A percentile compares a stretch with the other conserved stretches of the same genome.
These are phyloP conservation scores for Candida qinlingensis DNA, from an alignment of 805 yeast genomes.

Conservation along the genomic window DNA sequence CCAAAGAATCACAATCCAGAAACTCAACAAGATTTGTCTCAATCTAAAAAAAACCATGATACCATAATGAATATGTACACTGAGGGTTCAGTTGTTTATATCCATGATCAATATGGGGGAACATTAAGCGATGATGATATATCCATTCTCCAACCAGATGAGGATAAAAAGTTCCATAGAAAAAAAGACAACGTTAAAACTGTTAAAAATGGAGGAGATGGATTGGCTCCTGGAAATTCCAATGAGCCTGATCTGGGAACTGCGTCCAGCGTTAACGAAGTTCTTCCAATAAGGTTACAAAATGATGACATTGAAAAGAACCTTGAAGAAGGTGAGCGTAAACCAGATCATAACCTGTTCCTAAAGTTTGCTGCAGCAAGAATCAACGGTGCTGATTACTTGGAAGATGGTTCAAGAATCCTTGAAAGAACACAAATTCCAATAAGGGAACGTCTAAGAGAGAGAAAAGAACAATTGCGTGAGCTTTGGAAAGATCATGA, in stretches of 20 bases:
- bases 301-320: not conserved
- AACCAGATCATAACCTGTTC: not conserved
- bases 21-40: not conserved
- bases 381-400: not conserved
- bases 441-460: not conserved
- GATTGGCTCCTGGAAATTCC: not conserved
- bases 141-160: constrained; percentile 6
- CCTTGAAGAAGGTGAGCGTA: not conserved
- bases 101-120: constrained; percentile 9
- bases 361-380: not conserved
- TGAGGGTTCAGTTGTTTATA: constrained; percentile 8
- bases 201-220: not conserved
- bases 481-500: constrained; percentile 3
- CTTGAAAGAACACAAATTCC: constrained; percentile 3
- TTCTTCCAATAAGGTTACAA: not conserved
- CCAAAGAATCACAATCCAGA: not conserved
- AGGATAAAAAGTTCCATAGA: not conserved
- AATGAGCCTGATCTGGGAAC: not conserved
- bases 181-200: not conserved
- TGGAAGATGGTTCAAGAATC: not conserved
- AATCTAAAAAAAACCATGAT: not conserved
- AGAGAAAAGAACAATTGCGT: not conserved
- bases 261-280: too few species aligned
- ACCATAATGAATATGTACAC: not conserved
- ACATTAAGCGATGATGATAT: constrained; percentile 16